Conservation (phyloP, 2,329 filamentous ascomycete genomes). For the Penicillium occitanis region DNA sequence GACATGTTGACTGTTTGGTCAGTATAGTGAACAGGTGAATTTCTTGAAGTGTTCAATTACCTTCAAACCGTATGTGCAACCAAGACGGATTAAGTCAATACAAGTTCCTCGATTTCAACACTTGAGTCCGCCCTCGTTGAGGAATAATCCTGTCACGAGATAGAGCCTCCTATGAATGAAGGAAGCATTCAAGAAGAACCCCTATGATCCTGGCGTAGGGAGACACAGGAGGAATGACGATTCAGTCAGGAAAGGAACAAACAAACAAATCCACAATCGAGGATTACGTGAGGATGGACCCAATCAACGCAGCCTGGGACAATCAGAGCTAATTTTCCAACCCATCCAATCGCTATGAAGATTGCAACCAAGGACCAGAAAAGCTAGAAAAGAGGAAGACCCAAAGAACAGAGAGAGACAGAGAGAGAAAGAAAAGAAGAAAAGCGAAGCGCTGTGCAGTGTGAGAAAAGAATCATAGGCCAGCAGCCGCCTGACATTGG, state of each 20-base stretch:
- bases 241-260: not conserved
- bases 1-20: slow-evolving; percentile 32
- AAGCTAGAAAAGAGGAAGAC: not conserved
- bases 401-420: not conserved
- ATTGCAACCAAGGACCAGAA: not conserved
- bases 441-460: not conserved
- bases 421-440: not conserved
- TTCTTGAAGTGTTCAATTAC: not conserved
- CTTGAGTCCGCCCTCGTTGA: not conserved
- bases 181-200: slow-evolving; percentile 5
- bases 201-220: slow-evolving; percentile 9
- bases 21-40: not conserved
- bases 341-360: not conserved
- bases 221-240: not conserved
- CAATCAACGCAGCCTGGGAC: not conserved
- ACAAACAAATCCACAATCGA: slow-evolving; percentile 4
- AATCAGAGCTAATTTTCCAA: not conserved
- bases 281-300: not conserved
- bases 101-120: not conserved
- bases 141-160: not conserved
- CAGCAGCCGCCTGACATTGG: slow-evolving; percentile 4
- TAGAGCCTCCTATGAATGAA: not conserved
- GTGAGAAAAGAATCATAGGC: slow-evolving; percentile 8
- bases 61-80: slow-evolving; percentile 1
- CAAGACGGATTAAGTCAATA: not conserved